Conservation (phyloP, 352 stramenopile genomes). For the Globisporangium iwayamae region DNA sequence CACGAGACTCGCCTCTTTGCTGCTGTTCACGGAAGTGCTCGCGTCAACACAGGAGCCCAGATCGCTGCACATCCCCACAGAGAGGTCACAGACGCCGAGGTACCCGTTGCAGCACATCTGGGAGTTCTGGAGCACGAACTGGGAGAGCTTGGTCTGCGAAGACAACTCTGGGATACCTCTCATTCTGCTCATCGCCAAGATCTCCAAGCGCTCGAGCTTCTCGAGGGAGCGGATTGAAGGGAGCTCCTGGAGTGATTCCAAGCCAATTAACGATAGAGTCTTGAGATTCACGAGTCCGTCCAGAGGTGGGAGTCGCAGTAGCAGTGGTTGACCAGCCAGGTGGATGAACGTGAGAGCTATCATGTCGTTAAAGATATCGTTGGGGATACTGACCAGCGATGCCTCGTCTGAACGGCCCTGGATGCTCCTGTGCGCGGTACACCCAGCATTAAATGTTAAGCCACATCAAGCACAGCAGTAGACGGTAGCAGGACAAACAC, state of each 20-base stretch:
- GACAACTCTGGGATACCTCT: conserved; percentile 23
- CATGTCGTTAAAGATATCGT: conserved; percentile 31
- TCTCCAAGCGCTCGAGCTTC: conserved; percentile 23
- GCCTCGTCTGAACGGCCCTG: conserved; percentile 2
- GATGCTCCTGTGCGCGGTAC: conserved; percentile 23
- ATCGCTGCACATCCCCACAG: conserved; percentile 15
- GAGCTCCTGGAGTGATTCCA: conserved; percentile 17
- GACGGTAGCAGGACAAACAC: neutral
- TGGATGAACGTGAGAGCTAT: conserved; percentile 30
- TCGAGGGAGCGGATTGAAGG: conserved; percentile 22
- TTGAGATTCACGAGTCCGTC: conserved; percentile 27
- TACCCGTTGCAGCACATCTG: conserved; percentile 34
- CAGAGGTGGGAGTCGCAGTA: conserved; percentile 27
- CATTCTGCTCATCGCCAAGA: conserved; percentile 19
- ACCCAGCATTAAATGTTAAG: neutral
- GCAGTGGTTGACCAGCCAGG: conserved; percentile 20
- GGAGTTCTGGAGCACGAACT: conserved; percentile 19
- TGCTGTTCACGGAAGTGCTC: neutral
- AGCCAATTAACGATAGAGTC: conserved; percentile 24
- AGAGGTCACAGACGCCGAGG: conserved; percentile 25
- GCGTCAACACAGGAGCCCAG: neutral
- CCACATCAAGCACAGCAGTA: neutral
- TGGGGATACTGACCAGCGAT: conserved; percentile 25
- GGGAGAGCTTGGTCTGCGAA: conserved; percentile 13
- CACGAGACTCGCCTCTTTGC: neutral